Percentiles rank a stretch among this genome's conserved stretches.
These are phyloP conservation scores for Xylaria castorea DNA, from an alignment of 495 filamentous ascomycete species.

Conservation along the genomic window DNA sequence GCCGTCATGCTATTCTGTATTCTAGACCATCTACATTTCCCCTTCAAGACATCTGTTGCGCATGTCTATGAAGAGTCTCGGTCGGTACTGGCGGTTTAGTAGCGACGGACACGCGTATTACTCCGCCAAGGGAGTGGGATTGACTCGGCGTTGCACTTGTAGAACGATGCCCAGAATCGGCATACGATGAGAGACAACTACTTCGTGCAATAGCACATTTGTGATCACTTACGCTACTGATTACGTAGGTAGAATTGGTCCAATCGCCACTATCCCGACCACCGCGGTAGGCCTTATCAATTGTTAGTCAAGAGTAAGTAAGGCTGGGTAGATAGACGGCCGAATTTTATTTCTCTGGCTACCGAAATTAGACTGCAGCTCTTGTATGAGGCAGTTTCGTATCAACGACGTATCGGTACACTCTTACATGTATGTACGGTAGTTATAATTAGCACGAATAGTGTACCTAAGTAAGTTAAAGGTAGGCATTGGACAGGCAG, in stretches of 20 bases:
- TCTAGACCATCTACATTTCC: neutral
- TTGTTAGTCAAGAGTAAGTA: neutral
- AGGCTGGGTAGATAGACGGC: neutral
- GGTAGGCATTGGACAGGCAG: neutral
- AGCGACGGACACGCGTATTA: constrained; percentile 5
- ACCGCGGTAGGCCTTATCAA: neutral
- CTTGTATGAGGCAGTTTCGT: neutral
- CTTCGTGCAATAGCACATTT: neutral
- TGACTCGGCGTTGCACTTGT: constrained; percentile 1
- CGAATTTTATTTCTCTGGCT: neutral
- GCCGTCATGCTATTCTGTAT: neutral
- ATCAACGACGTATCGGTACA: neutral
- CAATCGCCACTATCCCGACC: neutral
- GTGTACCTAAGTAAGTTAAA: neutral
- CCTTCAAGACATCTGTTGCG: neutral
- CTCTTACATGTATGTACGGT: neutral
- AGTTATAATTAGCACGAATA: constrained; percentile 15
- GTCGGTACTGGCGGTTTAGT: neutral
- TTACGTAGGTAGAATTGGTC: neutral
- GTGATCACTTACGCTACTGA: neutral
- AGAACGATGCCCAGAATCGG: neutral
- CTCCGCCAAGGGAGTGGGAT: neutral
- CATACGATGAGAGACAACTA: neutral
- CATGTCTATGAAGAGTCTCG: constrained; percentile 2
- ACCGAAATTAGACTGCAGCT: neutral